Percentiles rank a stretch among this genome's conserved stretches.
Conservation (phyloP, 164 flowering plant genomes). For the Tinospora cordifolia region DNA sequence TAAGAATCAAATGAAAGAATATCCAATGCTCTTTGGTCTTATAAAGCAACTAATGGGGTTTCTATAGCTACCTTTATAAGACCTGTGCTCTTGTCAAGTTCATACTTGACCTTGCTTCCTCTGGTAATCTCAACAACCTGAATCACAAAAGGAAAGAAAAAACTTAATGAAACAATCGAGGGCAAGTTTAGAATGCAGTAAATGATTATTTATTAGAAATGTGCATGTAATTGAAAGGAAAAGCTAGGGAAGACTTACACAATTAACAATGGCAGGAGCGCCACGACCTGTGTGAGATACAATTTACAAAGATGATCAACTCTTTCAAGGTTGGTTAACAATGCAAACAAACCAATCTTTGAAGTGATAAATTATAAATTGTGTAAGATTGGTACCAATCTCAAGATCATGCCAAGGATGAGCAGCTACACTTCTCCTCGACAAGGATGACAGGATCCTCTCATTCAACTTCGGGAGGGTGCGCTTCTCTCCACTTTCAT, state of each 20-base stretch:
- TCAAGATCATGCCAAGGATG: conserved; percentile 90
- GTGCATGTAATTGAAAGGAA: background rate
- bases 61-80: conserved; percentile 48
- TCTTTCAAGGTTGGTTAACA: too few species aligned
- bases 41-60: too few species aligned
- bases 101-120: conserved; percentile 83
- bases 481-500: conserved; percentile 15
- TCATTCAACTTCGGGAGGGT: conserved; percentile 44
- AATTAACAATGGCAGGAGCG: conserved; percentile 51
- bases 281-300: conserved; percentile 53
- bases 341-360: background rate
- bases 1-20: background rate
- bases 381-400: conserved; percentile 36
- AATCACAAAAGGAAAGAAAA: background rate
- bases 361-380: background rate
- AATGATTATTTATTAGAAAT: background rate
- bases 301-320: background rate
- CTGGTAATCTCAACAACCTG: conserved; percentile 78
- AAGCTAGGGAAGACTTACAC: conserved; percentile 26
- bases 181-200: background rate
- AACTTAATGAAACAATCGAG: background rate
- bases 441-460: conserved; percentile 67
- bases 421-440: conserved; percentile 73
- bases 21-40: background rate
- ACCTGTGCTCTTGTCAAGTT: conserved; percentile 79